Conservation (phyloP, 441 rosid genomes). For the Breynia disticha region DNA sequence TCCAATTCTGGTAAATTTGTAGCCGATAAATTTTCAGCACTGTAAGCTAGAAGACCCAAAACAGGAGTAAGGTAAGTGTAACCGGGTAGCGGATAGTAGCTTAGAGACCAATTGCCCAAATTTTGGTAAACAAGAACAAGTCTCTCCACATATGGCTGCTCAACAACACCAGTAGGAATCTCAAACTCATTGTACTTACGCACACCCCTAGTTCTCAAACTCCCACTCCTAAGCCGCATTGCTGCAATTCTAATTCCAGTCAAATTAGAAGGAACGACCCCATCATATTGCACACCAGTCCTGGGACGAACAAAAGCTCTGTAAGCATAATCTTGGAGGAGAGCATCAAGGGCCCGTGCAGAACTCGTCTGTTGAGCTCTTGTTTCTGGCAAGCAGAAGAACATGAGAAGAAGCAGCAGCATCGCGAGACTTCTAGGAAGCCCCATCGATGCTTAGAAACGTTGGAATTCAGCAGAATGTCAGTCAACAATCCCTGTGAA, state of each 20-base stretch:
- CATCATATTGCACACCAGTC: conserved; percentile 64
- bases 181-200: conserved; percentile 40
- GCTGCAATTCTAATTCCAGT: conserved; percentile 67
- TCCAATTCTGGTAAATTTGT: conserved; percentile 35
- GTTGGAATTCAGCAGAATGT: conserved; percentile 20
- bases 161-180: conserved; percentile 51
- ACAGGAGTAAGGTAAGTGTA: conserved; percentile 73
- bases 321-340: conserved; percentile 83
- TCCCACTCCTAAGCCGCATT: conserved; percentile 87
- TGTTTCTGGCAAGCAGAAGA: conserved; percentile 12
- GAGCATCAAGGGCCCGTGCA: conserved; percentile 50
- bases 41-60: conserved; percentile 73
- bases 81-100: conserved; percentile 48
- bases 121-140: conserved; percentile 84
- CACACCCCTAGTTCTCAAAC: conserved; percentile 55
- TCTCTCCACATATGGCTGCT: conserved; percentile 63
- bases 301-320: conserved; percentile 51
- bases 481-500: conserved; percentile 15
- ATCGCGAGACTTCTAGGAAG: conserved; percentile 51
- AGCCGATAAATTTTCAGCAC: conserved; percentile 59
- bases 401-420: conserved; percentile 24
- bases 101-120: conserved; percentile 60
- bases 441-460: conserved; percentile 45
- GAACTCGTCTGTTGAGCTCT: conserved; percentile 16
- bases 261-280: conserved; percentile 50